Evolutionary conservation across 176 grass and related monocot species (phyloP), one percentile per base, ranked within the genome.

Genomic region (Cenchrus fungigraminus): DNA sequence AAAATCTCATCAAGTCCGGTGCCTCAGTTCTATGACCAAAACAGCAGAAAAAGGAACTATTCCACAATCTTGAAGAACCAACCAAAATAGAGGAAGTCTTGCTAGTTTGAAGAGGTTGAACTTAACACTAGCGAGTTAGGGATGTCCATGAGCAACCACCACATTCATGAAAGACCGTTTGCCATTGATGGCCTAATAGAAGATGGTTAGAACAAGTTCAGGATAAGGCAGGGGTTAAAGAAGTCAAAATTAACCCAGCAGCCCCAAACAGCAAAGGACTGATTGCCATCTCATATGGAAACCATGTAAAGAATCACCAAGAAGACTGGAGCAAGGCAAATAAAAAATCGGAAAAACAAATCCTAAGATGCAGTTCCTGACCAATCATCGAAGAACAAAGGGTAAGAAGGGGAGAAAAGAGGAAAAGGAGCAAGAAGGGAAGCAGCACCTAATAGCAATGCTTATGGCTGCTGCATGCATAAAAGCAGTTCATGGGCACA

Each of bases 391-490:
- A 55, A 74, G 77, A 74, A 77, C 43, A 16, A 90, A 90, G 50
- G 19, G 52, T 53, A 44, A 62, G 53, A 20, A 7, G 31, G 44
- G 20, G 4, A 74, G 78, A 77, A 40, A 40, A 46, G 12, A 54
- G 68, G 29, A 89, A 64, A 53, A 53, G 75, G 52, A 76, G 60
- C 51, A 78, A 71, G 79, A 85, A 76, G 50, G 77, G 89, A 91
- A 86, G 80, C 43, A 61, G 29, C 76, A 84, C 81, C 69, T 69
- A 76, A 67, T 57, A 80, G 50, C 13, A 70, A 69, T 70, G 69
- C 81, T 87, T 80, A 87, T 68, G 68, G 59, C 37, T 81, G 46
- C 17, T 9, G 22, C 64, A 63, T 65, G 62, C 85, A 76, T 81
- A 80, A 69, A 64, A 91, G 63, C 81, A 84, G 63, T 25, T 87